Percentiles rank a stretch among this genome's conserved stretches.
phyloP scores from a whole-genome alignment of 306 rosid species.

The Hippophae gyantsensis region DNA sequence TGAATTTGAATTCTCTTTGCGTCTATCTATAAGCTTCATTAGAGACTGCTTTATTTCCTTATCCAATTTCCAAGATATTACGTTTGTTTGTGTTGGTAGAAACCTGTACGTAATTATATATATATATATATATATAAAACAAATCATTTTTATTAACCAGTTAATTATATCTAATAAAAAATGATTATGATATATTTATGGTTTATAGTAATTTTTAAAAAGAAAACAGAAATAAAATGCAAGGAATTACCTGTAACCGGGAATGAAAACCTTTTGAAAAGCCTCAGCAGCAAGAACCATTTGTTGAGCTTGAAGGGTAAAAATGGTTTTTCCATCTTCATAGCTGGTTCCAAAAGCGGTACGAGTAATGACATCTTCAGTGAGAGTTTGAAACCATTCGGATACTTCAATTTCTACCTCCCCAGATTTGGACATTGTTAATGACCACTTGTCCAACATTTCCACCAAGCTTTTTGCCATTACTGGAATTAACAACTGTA shows the following conservation, averaged over 20 bases:
- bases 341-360: constrained; percentile 83
- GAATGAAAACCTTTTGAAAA: constrained; percentile 79
- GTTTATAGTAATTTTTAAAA: too few species aligned
- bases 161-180: too few species aligned
- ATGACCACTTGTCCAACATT: constrained; percentile 70
- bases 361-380: constrained; percentile 72
- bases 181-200: too few species aligned
- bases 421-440: constrained; percentile 31
- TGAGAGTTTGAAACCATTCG: constrained; percentile 63
- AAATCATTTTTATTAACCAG: too few species aligned
- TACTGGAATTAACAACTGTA: constrained; percentile 68
- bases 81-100: constrained; percentile 65
- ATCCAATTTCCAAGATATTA: constrained; percentile 70
- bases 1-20: constrained; percentile 22
- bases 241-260: constrained; percentile 65
- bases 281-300: constrained; percentile 77
- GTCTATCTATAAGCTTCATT: constrained; percentile 39
- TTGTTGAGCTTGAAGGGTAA: constrained; percentile 65
- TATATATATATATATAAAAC: too few species aligned
- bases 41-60: constrained; percentile 54
- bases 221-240: too few species aligned
- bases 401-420: constrained; percentile 90
- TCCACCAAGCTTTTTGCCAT: constrained; percentile 64
- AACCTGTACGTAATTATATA: constrained; percentile 30
- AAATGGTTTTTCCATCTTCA: constrained; percentile 82